A percentile compares a stretch with the other conserved stretches of the same genome.
Evolutionary conservation across 148 eudicot genomes (phyloP).

Genomic region (Limonium bicolor): DNA sequence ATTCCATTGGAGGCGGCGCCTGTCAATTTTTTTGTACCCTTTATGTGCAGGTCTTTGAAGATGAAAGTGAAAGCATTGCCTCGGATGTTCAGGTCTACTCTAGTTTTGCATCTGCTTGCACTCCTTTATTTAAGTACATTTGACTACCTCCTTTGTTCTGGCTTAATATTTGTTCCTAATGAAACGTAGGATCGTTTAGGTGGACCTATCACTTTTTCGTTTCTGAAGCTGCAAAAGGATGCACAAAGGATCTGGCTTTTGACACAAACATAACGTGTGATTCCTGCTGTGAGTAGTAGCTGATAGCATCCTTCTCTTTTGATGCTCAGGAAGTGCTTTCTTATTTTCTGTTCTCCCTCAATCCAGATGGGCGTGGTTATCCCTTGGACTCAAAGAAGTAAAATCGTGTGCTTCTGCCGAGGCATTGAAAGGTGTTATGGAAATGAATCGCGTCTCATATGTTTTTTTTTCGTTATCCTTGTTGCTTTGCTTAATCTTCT

Average conservation of each 20-base stretch:
- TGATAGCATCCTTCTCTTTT: too few relatives aligned
- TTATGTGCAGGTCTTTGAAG: constrained; percentile 60
- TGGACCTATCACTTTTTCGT: constrained; percentile 63
- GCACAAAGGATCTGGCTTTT: constrained; percentile 66
- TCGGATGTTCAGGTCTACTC: constrained; percentile 63
- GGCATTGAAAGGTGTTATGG: constrained; percentile 69
- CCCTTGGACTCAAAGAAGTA: constrained; percentile 58
- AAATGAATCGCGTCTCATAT: too few relatives aligned
- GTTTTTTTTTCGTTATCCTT: too few relatives aligned
- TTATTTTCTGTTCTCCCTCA: too few relatives aligned
- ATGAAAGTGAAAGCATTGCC: constrained; percentile 45
- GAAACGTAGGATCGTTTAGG: constrained; percentile 24
- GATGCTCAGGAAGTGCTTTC: too few relatives aligned
- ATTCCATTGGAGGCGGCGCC: neutral
- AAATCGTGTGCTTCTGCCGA: constrained; percentile 53
- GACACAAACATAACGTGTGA: constrained; percentile 66
- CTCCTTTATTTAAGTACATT: neutral
- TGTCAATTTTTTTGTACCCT: constrained; percentile 5
- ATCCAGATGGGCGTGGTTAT: constrained; percentile 74
- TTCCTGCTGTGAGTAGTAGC: constrained; percentile 58
- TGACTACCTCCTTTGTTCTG: neutral
- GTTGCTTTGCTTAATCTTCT: too few relatives aligned
- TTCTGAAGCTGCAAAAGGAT: constrained; percentile 77
- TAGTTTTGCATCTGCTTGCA: neutral
- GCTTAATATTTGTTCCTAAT: constrained; percentile 5